A percentile compares a stretch with the other conserved stretches of the same genome.
Conservation (phyloP, 345 rosid genomes). For the Physaria fendleri region DNA sequence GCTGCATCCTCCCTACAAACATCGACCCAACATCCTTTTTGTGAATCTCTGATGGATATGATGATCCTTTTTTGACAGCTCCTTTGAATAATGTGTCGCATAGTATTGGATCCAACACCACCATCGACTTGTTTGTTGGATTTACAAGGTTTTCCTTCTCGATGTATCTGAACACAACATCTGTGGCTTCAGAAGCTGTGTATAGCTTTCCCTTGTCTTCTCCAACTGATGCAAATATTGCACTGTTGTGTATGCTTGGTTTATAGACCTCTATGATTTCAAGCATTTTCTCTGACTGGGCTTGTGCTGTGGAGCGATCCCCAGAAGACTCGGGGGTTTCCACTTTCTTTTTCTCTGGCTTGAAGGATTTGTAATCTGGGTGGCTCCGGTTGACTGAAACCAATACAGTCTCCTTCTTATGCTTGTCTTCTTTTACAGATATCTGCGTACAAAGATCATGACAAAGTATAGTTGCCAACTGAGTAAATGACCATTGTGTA, state of each 20-base stretch:
- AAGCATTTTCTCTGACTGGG: conserved; percentile 45
- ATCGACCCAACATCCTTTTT: conserved; percentile 71
- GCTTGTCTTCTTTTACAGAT: conserved; percentile 76
- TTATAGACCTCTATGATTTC: conserved; percentile 79
- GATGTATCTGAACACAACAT: conserved; percentile 61
- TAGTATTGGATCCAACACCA: conserved; percentile 68
- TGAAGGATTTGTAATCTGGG: conserved; percentile 62
- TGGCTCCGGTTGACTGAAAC: conserved; percentile 59
- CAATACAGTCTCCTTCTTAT: conserved; percentile 71
- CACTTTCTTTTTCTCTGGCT: conserved; percentile 66
- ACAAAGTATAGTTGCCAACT: neutral
- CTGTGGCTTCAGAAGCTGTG: conserved; percentile 79
- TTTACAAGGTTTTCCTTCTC: conserved; percentile 84
- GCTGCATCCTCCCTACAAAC: conserved; percentile 78
- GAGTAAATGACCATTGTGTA: neutral
- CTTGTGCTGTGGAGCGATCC: conserved; percentile 33
- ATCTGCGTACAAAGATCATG: conserved; percentile 33
- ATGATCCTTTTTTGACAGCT: conserved; percentile 84
- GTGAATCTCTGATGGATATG: conserved; percentile 82
- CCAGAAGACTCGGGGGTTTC: conserved; percentile 42
- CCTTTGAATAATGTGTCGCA: conserved; percentile 93
- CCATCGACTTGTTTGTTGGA: conserved; percentile 53
- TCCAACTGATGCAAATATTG: conserved; percentile 72
- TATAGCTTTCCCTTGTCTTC: conserved; percentile 66
- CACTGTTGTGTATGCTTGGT: conserved; percentile 75